Evolutionary conservation across 2,329 filamentous ascomycete genomes (phyloP).

Genomic region (Neurospora sp.): DNA sequence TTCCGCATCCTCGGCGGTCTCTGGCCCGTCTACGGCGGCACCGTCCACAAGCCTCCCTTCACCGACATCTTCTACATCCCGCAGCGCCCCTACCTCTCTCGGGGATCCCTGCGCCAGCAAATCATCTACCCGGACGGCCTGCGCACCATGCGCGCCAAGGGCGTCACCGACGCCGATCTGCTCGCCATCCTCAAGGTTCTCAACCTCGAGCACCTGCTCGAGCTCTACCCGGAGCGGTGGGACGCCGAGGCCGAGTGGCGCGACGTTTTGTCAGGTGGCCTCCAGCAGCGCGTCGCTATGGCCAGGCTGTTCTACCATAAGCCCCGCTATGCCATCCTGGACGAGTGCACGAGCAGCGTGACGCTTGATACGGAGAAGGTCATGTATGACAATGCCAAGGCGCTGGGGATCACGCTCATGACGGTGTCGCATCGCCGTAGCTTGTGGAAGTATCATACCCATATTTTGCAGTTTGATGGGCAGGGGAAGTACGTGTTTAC

Average conservation of each 20-base stretch:
- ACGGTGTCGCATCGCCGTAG: conserved; percentile 87
- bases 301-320: conserved; percentile 89
- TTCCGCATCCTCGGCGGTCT: conserved; percentile 94
- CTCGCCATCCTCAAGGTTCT: conserved; percentile 66
- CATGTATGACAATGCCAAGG: conserved; percentile 97
- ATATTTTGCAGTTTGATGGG: conserved; percentile 93
- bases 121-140: conserved; percentile 92
- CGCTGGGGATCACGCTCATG: conserved; percentile 87
- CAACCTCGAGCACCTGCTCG: conserved; percentile 73
- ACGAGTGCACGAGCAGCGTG: conserved; percentile 94
- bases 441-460: conserved; percentile 92
- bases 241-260: conserved; percentile 96
- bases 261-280: conserved; percentile 80
- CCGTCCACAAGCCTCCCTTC: conserved; percentile 82
- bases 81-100: conserved; percentile 85
- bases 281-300: conserved; percentile 96
- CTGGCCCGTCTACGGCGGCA: conserved; percentile 96
- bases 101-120: conserved; percentile 87
- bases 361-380: conserved; percentile 88
- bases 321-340: conserved; percentile 87
- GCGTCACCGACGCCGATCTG: conserved; percentile 73
- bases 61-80: conserved; percentile 97
- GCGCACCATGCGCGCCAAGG: conserved; percentile 76
- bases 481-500: conserved; percentile 90
- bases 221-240: conserved; percentile 69